Evolutionary conservation across 2,329 filamentous ascomycete species (phyloP), one percentile per base, ranked within the genome.

Genomic region (Paraconiothyrium brasiliense): DNA sequence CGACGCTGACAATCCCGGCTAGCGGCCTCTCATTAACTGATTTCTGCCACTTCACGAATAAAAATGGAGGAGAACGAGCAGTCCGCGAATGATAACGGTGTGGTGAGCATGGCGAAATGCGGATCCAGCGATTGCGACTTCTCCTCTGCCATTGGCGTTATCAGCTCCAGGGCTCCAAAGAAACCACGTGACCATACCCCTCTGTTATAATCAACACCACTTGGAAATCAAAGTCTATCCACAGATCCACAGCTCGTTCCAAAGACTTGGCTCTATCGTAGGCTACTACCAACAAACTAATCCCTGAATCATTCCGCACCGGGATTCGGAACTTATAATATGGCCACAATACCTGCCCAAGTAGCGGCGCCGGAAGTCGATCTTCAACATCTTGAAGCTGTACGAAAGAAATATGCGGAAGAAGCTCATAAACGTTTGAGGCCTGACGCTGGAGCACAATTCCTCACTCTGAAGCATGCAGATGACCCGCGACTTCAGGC

Each of bases 351-450:
- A 32, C 13, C 44, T 14, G 2, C 22, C 7, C 22, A 47, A 47
- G 13, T 8, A 47, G 24, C 11, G 27, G 44, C 20, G 8, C 52
- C 52, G 7, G 39, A 20, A 32, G 39, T 55, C 11, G 52, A 55
- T 20, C 22, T n/a, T 46, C 39, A 55, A n/a, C 22, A 46, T 6
- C 39, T 55, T 24, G 20, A 44, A 46, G 22, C 37, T 30, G 39
- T 46, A 14, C 52, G 52, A 6, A 44, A 55, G 24, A 39, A 35
- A 32, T 58, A 58, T 20, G 49, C 49, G 6, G 47, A 58, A 52
- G 56, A 58, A 34, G 47, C 47, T 3, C 27, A 41, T 13, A 58
- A 58, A 52, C 47, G 56, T 14, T 35, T 34, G n/a, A 27, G 56
- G 13, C 37, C 56, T 1, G 56, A 58, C 9, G 56, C 47, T 13